Percentiles rank a stretch among this genome's conserved stretches.
Evolutionary conservation across 2,329 filamentous ascomycete species (phyloP).

Genomic region (Fonsecaea multimorphosa): DNA sequence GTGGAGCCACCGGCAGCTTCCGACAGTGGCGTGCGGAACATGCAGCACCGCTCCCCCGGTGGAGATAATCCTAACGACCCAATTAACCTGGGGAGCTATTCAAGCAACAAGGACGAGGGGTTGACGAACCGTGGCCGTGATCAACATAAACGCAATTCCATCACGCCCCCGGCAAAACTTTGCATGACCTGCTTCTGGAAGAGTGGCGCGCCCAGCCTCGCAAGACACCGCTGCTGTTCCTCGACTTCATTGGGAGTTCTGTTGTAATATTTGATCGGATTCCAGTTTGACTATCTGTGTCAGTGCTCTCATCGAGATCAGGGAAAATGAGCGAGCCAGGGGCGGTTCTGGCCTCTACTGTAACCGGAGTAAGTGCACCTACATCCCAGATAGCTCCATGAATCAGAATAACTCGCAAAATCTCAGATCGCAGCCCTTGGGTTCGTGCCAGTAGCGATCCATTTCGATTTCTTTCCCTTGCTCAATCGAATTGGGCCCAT

Average conservation of each 20-base stretch:
- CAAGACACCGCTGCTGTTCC: not conserved
- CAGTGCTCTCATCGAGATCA: not conserved
- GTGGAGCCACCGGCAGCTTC: not conserved
- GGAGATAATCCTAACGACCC: not conserved
- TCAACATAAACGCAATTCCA: not conserved
- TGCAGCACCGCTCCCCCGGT: not conserved
- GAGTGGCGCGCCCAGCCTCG: not conserved
- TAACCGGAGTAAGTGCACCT: slow-evolving; percentile 40
- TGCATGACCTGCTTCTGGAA: not conserved
- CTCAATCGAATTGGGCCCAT: slow-evolving; percentile 41
- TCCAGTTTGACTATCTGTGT: not conserved
- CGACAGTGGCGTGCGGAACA: not conserved
- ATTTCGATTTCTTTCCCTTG: slow-evolving; percentile 45
- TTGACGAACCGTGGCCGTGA: not conserved
- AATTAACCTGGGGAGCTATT: not conserved
- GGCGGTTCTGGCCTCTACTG: slow-evolving; percentile 41
- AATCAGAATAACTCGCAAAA: not conserved
- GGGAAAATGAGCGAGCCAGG: slow-evolving; percentile 36
- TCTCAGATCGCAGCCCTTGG: slow-evolving; percentile 45
- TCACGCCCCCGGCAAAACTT: not conserved
- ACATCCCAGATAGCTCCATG: not conserved
- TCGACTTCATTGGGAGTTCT: not conserved
- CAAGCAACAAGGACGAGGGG: not conserved
- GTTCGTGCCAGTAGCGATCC: slow-evolving; percentile 47
- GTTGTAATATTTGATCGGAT: not conserved